Conservation (phyloP, 140 eudicot genomes). For the Cichorium intybus region DNA sequence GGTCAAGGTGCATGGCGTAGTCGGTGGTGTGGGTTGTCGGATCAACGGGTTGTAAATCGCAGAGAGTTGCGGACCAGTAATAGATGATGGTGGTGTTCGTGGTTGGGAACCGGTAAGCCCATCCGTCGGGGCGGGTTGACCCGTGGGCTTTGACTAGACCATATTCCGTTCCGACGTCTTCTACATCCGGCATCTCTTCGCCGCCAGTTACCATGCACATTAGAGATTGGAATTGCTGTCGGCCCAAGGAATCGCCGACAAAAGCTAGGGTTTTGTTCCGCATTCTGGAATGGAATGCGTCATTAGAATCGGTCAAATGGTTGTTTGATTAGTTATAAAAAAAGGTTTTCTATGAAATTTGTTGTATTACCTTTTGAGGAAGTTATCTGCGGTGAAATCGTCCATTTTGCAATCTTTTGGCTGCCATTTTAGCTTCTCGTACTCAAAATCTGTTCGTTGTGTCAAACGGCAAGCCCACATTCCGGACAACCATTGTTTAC, state of each 20-base stretch:
- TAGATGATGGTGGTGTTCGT: slow-evolving; percentile 80
- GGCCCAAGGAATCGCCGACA: slow-evolving; percentile 80
- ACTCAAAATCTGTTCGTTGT: slow-evolving; percentile 78
- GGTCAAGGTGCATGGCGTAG: slow-evolving; percentile 86
- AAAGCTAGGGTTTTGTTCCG: slow-evolving; percentile 86
- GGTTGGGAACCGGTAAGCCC: slow-evolving; percentile 70
- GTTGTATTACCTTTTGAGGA: slow-evolving; percentile 56
- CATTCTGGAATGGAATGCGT: slow-evolving; percentile 48
- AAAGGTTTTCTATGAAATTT: background rate
- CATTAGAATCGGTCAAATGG: slow-evolving; percentile 7
- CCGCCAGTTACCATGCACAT: slow-evolving; percentile 89
- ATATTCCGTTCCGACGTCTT: slow-evolving; percentile 69
- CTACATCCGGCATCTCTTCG: slow-evolving; percentile 52
- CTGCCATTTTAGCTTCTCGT: slow-evolving; percentile 76
- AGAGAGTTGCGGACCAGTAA: slow-evolving; percentile 84
- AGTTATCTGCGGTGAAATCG: slow-evolving; percentile 53
- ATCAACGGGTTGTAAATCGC: slow-evolving; percentile 66
- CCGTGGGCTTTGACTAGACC: slow-evolving; percentile 71
- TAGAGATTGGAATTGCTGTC: slow-evolving; percentile 88
- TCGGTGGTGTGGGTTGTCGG: slow-evolving; percentile 40
- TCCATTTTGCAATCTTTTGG: slow-evolving; percentile 83
- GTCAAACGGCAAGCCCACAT: slow-evolving; percentile 98
- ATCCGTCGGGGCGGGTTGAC: slow-evolving; percentile 73
- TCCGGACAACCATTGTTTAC: slow-evolving; percentile 86
- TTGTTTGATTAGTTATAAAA: background rate